Evolutionary conservation across 768 basidiomycete species (phyloP).

Genomic region (Hygrocybe coccinea): DNA sequence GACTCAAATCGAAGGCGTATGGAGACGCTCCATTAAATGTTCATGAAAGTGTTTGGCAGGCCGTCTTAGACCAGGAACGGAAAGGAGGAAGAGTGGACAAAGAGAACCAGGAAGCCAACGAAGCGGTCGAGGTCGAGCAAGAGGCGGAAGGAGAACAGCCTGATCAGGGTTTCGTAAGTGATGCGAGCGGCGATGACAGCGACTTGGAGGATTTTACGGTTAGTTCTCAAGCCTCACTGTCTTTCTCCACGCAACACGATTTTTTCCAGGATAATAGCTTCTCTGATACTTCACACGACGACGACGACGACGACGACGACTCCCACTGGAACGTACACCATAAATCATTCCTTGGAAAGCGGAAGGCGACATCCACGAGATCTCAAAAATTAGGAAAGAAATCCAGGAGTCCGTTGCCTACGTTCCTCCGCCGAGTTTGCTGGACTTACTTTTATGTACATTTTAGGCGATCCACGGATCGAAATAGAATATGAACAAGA

Average conservation of each 20-base stretch:
- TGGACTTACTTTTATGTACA: neutral
- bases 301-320: constrained; percentile 35
- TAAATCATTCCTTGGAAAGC: constrained; percentile 57
- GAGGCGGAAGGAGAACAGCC: constrained; percentile 56
- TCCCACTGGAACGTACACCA: constrained; percentile 31
- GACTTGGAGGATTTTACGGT: constrained; percentile 69
- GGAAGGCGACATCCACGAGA: constrained; percentile 49
- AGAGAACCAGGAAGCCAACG: constrained; percentile 51
- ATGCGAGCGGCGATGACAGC: constrained; percentile 65
- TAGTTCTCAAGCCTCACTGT: constrained; percentile 28
- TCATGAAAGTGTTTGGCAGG: constrained; percentile 94
- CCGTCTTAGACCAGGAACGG: constrained; percentile 79
- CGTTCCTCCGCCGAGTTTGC: constrained; percentile 35
- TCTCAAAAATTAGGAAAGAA: constrained; percentile 46
- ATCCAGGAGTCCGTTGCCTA: constrained; percentile 56
- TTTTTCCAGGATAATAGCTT: constrained; percentile 36
- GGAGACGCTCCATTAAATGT: constrained; percentile 97
- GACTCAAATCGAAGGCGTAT: constrained; percentile 93
- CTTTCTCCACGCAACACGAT: neutral
- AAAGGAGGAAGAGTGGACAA: constrained; percentile 45
- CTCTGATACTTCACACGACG: constrained; percentile 42
- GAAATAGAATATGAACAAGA: constrained; percentile 98
- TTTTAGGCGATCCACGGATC: constrained; percentile 68
- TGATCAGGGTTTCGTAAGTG: constrained; percentile 71
- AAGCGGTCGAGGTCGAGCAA: constrained; percentile 57